Conservation (phyloP, 176 grass and related monocot species). For the Juncus effusus region DNA sequence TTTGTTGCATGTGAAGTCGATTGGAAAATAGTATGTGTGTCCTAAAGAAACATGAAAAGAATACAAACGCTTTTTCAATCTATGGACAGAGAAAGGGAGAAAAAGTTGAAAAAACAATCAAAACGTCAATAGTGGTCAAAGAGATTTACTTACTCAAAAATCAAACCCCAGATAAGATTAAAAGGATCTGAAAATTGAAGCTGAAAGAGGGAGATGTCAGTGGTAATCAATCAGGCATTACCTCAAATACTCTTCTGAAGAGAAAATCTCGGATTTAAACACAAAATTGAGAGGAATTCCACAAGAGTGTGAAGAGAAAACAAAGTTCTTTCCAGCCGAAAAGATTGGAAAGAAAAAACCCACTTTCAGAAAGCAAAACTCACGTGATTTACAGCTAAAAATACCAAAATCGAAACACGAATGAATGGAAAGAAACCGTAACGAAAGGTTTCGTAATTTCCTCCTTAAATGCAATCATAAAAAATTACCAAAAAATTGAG, state of each 20-base stretch:
- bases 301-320: conserved; percentile 4
- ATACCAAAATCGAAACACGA: neutral
- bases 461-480: neutral
- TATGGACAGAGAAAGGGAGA: neutral
- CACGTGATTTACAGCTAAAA: neutral
- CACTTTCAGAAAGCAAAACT: neutral
- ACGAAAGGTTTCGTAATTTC: neutral
- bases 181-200: neutral
- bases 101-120: neutral
- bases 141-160: conserved; percentile 1
- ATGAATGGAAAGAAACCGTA: neutral
- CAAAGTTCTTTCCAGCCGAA: neutral
- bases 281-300: conserved; percentile 5
- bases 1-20: neutral
- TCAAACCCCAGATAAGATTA: neutral
- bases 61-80: neutral
- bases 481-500: neutral
- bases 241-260: neutral
- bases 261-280: neutral
- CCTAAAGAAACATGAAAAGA: conserved; percentile 1
- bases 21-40: neutral
- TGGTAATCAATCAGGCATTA: neutral
- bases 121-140: conserved; percentile 11
- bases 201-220: neutral
- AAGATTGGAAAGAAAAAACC: neutral